These are phyloP conservation scores for Leucogyrophana mollusca DNA, from an alignment of 768 basidiomycete genomes.

Conservation along the genomic window DNA sequence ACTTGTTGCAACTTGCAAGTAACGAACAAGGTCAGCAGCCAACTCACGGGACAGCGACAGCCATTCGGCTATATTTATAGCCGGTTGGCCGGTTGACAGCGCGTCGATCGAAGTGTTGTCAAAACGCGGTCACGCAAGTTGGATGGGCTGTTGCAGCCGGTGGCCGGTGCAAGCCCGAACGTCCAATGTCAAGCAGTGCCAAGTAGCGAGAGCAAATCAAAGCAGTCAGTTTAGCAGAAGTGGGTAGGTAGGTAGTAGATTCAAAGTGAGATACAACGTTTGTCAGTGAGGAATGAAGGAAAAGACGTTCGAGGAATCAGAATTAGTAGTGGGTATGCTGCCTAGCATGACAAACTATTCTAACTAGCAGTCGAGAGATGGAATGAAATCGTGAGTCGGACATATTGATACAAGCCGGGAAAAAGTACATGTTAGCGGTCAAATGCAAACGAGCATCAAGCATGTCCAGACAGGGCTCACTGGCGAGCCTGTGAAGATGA, in stretches of 20 bases:
- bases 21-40: no score
- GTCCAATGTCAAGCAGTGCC: no score
- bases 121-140: no score
- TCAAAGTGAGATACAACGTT: constrained; percentile 1
- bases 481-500: constrained; percentile 22
- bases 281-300: background rate
- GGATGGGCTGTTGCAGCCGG: no score
- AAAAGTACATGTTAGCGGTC: constrained; percentile 10
- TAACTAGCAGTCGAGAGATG: constrained; percentile 10
- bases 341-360: constrained; percentile 22
- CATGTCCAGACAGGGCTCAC: constrained; percentile 5
- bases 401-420: constrained; percentile 30
- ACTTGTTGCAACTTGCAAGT: no score
- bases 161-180: no score
- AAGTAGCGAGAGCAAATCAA: constrained; percentile 2
- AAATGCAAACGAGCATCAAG: background rate
- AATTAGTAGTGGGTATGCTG: constrained; percentile 28
- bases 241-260: constrained; percentile 2
- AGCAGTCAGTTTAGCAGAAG: constrained; percentile 8
- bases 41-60: no score
- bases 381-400: background rate
- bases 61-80: background rate
- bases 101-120: no score
- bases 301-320: constrained; percentile 8
- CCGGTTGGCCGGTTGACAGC: no score